Evolutionary conservation across 257 asterid genomes (phyloP).

Genomic region (Dorcoceras hygrometricum): DNA sequence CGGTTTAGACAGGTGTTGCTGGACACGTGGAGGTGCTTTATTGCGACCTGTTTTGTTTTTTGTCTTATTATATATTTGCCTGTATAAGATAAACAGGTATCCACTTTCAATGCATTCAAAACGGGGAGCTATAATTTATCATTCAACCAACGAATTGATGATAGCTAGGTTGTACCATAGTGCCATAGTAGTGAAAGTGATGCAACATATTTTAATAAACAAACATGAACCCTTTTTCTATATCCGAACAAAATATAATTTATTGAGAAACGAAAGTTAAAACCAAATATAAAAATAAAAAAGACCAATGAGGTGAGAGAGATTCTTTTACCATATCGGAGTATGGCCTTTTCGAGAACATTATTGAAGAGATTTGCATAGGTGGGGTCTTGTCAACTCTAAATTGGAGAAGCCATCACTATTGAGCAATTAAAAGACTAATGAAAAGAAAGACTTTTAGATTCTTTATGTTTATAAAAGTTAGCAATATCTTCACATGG

Average conservation of each 20-base stretch:
- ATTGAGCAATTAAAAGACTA: background rate
- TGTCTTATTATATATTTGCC: background rate
- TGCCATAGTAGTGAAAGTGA: background rate
- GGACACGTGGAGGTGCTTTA: no score
- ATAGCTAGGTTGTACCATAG: slow-evolving; percentile 15
- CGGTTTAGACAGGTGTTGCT: no score
- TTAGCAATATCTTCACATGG: slow-evolving; percentile 32
- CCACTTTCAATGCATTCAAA: background rate
- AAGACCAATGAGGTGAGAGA: background rate
- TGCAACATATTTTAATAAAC: slow-evolving; percentile 9
- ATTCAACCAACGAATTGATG: slow-evolving; percentile 31
- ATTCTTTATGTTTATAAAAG: slow-evolving; percentile 30
- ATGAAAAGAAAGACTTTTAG: background rate
- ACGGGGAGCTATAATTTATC: background rate
- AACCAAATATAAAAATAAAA: no score
- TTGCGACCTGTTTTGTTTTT: no score
- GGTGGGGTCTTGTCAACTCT: slow-evolving; percentile 22
- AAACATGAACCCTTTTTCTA: background rate
- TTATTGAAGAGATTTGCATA: slow-evolving; percentile 6
- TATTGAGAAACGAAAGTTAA: background rate
- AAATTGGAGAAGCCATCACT: slow-evolving; percentile 21
- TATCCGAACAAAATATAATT: background rate
- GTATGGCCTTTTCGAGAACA: slow-evolving; percentile 16
- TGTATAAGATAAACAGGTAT: background rate
- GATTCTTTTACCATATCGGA: slow-evolving; percentile 14